Evolutionary conservation across 306 rosid genomes (phyloP).

Genomic region (Sicyos baderoa): DNA sequence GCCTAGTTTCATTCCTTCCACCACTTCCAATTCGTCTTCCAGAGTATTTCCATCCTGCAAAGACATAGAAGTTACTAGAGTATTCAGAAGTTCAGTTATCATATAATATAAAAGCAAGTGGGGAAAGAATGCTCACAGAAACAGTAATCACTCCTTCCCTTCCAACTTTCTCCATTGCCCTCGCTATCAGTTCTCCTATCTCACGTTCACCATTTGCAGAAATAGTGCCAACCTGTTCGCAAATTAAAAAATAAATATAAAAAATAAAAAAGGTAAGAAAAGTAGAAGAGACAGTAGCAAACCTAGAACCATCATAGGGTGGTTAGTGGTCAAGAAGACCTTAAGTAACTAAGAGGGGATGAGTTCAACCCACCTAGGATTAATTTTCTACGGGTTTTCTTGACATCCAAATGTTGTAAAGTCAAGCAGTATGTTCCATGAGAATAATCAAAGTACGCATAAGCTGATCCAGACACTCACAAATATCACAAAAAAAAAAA

Average conservation of each 20-base stretch:
- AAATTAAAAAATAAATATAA: background rate
- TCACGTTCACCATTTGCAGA: slow-evolving; percentile 91
- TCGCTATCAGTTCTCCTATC: slow-evolving; percentile 84
- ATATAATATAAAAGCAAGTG: slow-evolving; percentile 4
- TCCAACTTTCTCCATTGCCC: slow-evolving; percentile 98
- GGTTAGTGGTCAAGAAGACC: no score
- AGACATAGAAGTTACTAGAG: slow-evolving; percentile 15
- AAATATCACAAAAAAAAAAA: no score
- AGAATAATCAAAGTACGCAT: no score
- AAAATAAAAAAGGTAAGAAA: background rate
- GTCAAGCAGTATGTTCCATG: no score
- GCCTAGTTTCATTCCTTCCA: slow-evolving; percentile 88
- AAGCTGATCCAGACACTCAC: no score
- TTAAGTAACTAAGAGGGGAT: no score
- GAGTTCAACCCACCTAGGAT: no score
- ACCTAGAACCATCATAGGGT: no score
- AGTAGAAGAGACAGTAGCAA: background rate
- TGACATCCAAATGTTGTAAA: no score
- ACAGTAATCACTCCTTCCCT: slow-evolving; percentile 94
- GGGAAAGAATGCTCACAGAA: slow-evolving; percentile 40
- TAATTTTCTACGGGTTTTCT: no score
- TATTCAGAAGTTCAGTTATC: slow-evolving; percentile 8
- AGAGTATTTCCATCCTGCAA: slow-evolving; percentile 84
- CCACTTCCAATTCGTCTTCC: slow-evolving; percentile 93
- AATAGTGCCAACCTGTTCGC: slow-evolving; percentile 74